Evolutionary conservation across 2,329 filamentous ascomycete genomes (phyloP).

Genomic region (Fusarium udum): DNA sequence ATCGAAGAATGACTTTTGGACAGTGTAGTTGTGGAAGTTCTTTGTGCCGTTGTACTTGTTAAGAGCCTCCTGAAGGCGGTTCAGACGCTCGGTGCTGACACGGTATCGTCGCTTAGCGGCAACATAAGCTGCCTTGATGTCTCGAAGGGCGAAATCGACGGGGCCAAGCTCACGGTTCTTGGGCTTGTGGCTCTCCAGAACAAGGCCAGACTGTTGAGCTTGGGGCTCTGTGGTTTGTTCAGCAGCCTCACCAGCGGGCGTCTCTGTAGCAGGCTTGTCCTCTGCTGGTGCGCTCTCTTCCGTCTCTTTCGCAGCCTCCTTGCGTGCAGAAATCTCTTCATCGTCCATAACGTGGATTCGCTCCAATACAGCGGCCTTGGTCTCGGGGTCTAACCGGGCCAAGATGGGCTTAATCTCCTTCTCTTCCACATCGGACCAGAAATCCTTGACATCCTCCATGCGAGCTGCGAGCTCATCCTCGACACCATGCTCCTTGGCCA

Average conservation of each 20-base stretch:
- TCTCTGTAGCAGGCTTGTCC: constrained; percentile 38
- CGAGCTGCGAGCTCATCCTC: constrained; percentile 73
- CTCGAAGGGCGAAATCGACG: constrained; percentile 72
- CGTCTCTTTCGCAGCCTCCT: constrained; percentile 28
- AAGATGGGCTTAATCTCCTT: constrained; percentile 79
- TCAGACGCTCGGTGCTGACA: constrained; percentile 75
- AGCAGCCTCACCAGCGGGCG: constrained; percentile 21
- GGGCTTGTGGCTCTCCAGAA: constrained; percentile 48
- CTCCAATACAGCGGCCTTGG: constrained; percentile 69
- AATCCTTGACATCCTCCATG: constrained; percentile 80
- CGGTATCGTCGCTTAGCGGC: constrained; percentile 86
- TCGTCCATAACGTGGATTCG: constrained; percentile 61
- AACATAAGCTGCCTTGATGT: constrained; percentile 84
- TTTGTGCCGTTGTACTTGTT: constrained; percentile 81
- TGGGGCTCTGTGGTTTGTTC: constrained; percentile 34
- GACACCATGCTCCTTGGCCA: constrained; percentile 77
- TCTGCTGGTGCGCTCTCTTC: constrained; percentile 32
- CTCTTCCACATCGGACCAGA: constrained; percentile 86
- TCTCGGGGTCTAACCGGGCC: constrained; percentile 69
- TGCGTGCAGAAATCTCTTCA: constrained; percentile 39
- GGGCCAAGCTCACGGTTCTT: constrained; percentile 57
- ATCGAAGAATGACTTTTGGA: constrained; percentile 84
- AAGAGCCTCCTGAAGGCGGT: constrained; percentile 79
- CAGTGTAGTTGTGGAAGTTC: constrained; percentile 98
- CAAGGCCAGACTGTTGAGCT: constrained; percentile 35